phyloP scores from a whole-genome alignment of 805 yeast genomes.

The Saccharomycopsis sp. region DNA sequence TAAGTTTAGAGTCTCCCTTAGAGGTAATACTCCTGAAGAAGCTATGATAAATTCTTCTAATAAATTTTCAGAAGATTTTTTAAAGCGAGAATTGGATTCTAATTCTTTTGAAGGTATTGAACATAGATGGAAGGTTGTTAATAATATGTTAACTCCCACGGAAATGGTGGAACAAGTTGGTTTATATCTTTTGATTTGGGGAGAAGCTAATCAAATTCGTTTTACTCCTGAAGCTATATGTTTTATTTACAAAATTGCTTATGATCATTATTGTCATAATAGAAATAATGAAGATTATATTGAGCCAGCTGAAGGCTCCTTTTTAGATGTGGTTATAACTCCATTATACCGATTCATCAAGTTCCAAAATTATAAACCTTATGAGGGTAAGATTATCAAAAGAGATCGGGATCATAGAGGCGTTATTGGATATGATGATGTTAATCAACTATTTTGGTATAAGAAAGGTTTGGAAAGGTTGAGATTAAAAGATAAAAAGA shows the following conservation, averaged over 20 bases:
- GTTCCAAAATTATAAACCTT: slow-evolving; percentile 72
- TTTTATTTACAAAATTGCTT: slow-evolving; percentile 47
- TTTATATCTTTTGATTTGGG: slow-evolving; percentile 70
- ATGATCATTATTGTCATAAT: slow-evolving; percentile 30
- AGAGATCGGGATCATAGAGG: slow-evolving; percentile 79
- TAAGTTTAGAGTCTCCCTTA: not conserved
- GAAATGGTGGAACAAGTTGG: slow-evolving; percentile 76
- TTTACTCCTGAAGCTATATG: slow-evolving; percentile 52
- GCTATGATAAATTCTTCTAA: not conserved
- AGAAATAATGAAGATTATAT: slow-evolving; percentile 31
- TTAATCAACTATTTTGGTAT: slow-evolving; percentile 97
- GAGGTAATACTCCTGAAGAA: not conserved
- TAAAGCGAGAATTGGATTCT: slow-evolving; percentile 1
- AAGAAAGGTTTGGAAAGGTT: slow-evolving; percentile 96
- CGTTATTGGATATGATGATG: slow-evolving; percentile 91
- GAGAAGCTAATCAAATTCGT: slow-evolving; percentile 86
- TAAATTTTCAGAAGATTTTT: not conserved
- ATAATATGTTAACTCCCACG: slow-evolving; percentile 62
- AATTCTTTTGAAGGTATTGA: slow-evolving; percentile 8
- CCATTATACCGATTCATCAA: slow-evolving; percentile 77
- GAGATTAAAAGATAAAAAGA: slow-evolving; percentile 65
- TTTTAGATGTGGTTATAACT: slow-evolving; percentile 79
- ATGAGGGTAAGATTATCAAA: slow-evolving; percentile 72
- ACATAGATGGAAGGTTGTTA: slow-evolving; percentile 72
- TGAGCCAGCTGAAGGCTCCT: slow-evolving; percentile 81